Evolutionary conservation across 129 eudicot species (phyloP), one percentile per base, ranked within the genome.

Genomic region (Sambucus nigra): DNA sequence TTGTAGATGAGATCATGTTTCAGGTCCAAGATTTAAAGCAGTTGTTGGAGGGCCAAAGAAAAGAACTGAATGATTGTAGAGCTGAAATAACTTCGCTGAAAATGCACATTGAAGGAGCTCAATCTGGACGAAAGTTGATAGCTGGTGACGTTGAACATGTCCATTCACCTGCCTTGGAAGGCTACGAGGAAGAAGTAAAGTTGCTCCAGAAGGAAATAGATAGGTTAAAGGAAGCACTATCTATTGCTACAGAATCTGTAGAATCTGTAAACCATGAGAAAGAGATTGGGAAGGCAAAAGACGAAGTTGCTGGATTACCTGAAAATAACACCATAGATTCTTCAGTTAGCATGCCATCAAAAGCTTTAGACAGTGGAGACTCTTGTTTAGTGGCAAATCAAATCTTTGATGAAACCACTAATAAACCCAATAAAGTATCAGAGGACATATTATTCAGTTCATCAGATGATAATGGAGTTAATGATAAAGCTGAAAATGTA

Each of bases 71-170:
- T 76, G 85, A 65, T 39, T 91, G 82, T 76, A 81, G 94, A 63
- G 67, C 89, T 58, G 98, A 91, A 74, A 79, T 86, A 73, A 79
- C 82, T 57, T 79, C 95, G 58, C 88, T 91, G 31, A 79, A 85
- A 72, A 74, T 71, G 78, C 83, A 71, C 70, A 72, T 79, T 33
- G 94, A 88, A 73, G 87, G 81, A 49, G 73, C 77, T 61, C 80
- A 42, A 62, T 62, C 79, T 47, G 72, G 76, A 40, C 66, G 60
- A 27, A 41, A 5, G 50, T 24, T 32, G 47, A 17, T 69, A 69
- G 51, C 68, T 50, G 56, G 61, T 64, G 76, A 65, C 28, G 63
- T 55, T 58, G 76, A 57, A 26, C 64, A 60, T 27, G 68, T 57
- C 27, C 76, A 71, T 60, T 41, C 74, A 76, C 53, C 69, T 51